These are phyloP conservation scores for Coemansia sp. DNA, from an alignment of 192 early-diverging fungal genomes.

Conservation along the genomic window DNA sequence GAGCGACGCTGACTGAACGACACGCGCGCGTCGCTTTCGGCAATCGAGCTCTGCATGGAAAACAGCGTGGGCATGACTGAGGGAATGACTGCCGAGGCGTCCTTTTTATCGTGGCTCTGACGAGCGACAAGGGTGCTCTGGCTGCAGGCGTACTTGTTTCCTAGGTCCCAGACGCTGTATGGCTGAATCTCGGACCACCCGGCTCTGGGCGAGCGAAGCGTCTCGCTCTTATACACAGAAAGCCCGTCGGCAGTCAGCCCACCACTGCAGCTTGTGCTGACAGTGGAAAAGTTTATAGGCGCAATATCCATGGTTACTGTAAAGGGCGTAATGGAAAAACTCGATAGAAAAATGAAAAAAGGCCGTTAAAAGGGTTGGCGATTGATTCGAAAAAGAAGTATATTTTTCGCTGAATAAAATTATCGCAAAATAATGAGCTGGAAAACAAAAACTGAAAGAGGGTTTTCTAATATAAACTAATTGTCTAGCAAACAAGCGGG, in stretches of 20 bases:
- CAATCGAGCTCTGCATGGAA: constrained; percentile 40
- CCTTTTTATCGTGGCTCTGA: constrained; percentile 31
- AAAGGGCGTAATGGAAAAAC: too few species aligned
- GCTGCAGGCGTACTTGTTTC: constrained; percentile 53
- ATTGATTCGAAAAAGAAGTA: too few species aligned
- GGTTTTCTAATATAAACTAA: too few species aligned
- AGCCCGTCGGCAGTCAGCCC: constrained; percentile 13
- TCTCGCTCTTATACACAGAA: constrained; percentile 11
- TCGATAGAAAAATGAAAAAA: too few species aligned
- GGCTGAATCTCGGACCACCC: constrained; percentile 52
- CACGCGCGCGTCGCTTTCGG: constrained; percentile 34
- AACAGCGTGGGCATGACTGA: constrained; percentile 44
- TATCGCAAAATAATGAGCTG: too few species aligned
- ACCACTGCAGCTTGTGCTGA: constrained; percentile 25
- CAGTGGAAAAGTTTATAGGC: constrained; percentile 20
- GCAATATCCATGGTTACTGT: constrained; percentile 17
- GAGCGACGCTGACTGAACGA: constrained; percentile 28
- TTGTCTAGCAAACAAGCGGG: too few species aligned
- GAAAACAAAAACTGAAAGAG: too few species aligned
- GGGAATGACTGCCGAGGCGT: constrained; percentile 26
- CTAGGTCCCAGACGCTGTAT: constrained; percentile 48
- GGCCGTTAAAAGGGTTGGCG: too few species aligned
- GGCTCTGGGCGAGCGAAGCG: constrained; percentile 14
- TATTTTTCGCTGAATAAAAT: too few species aligned
- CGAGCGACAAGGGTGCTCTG: constrained; percentile 50